Percentiles rank a stretch among this genome's conserved stretches.
Evolutionary conservation across 805 yeast genomes (phyloP).

Genomic region (Candida chilensis): DNA sequence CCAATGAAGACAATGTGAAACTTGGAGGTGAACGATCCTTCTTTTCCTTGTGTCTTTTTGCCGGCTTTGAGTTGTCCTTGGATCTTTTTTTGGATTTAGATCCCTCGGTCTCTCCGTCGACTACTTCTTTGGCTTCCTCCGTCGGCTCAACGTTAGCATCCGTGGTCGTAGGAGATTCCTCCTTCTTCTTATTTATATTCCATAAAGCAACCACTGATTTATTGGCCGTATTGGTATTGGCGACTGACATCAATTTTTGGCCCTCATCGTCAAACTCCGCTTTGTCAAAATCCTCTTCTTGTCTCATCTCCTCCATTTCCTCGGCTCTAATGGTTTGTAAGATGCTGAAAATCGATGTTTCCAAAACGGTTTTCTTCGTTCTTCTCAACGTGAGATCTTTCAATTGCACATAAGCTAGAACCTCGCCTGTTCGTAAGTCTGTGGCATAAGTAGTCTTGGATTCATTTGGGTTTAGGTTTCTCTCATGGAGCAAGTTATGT

Average conservation of each 20-base stretch:
- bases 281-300: slow-evolving; percentile 15
- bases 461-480: slow-evolving; percentile 16
- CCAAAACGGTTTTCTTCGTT: slow-evolving; percentile 55
- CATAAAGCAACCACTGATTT: slow-evolving; percentile 69
- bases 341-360: slow-evolving; percentile 54
- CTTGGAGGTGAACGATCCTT: slow-evolving; percentile 66
- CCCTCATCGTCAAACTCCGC: slow-evolving; percentile 23
- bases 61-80: slow-evolving; percentile 9
- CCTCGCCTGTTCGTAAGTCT: slow-evolving; percentile 42
- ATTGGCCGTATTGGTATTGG: slow-evolving; percentile 62
- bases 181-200: slow-evolving; percentile 20
- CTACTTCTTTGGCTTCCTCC: slow-evolving; percentile 17
- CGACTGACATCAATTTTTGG: slow-evolving; percentile 51
- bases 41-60: slow-evolving; percentile 33
- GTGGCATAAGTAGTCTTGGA: slow-evolving; percentile 49
- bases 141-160: slow-evolving; percentile 3
- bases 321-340: slow-evolving; percentile 46
- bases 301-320: slow-evolving; percentile 48
- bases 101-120: slow-evolving; percentile 47
- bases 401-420: slow-evolving; percentile 48
- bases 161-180: slow-evolving; percentile 3
- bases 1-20: slow-evolving; percentile 61
- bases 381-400: slow-evolving; percentile 63
- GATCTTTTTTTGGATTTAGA: slow-evolving; percentile 6
- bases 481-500: slow-evolving; percentile 48